phyloP scores from a whole-genome alignment of 305 asterid species.

The Rubia peregrina region DNA sequence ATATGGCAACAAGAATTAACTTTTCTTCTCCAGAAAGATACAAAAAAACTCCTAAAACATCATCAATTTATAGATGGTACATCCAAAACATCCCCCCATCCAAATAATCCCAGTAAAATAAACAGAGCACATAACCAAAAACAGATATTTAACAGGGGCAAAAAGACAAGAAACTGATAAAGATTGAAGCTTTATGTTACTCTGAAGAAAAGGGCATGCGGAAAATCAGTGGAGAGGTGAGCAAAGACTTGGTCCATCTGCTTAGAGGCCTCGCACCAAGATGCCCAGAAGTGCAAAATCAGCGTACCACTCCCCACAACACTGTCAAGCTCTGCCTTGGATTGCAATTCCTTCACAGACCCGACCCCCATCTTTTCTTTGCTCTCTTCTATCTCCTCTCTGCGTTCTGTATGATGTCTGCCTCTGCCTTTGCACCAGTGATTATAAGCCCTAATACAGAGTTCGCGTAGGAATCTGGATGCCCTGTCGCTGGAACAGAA shows the following conservation, averaged over 20 bases:
- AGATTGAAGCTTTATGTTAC: slow-evolving; percentile 24
- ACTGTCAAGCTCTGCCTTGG: slow-evolving; percentile 65
- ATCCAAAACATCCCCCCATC: neutral
- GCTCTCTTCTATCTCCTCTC: neutral
- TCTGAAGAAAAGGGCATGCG: slow-evolving; percentile 79
- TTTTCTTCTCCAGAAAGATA: neutral
- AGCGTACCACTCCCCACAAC: slow-evolving; percentile 32
- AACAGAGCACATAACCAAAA: neutral
- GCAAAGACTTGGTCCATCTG: slow-evolving; percentile 99
- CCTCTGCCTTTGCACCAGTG: slow-evolving; percentile 14
- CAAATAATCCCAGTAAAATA: neutral
- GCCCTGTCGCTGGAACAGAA: neutral
- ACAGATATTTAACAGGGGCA: neutral
- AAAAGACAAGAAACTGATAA: neutral
- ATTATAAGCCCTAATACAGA: neutral
- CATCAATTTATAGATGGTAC: neutral
- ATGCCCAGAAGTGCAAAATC: slow-evolving; percentile 90
- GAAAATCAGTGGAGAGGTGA: slow-evolving; percentile 89
- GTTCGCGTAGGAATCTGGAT: slow-evolving; percentile 4
- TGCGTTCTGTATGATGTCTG: neutral
- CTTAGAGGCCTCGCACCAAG: slow-evolving; percentile 99
- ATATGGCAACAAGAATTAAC: neutral
- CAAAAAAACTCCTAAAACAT: neutral
- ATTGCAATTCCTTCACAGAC: slow-evolving; percentile 71
- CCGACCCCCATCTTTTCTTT: slow-evolving; percentile 46